Percentiles rank a stretch among this genome's conserved stretches.
Evolutionary conservation across 768 basidiomycete species (phyloP).

Genomic region (Hydnum rufescens): DNA sequence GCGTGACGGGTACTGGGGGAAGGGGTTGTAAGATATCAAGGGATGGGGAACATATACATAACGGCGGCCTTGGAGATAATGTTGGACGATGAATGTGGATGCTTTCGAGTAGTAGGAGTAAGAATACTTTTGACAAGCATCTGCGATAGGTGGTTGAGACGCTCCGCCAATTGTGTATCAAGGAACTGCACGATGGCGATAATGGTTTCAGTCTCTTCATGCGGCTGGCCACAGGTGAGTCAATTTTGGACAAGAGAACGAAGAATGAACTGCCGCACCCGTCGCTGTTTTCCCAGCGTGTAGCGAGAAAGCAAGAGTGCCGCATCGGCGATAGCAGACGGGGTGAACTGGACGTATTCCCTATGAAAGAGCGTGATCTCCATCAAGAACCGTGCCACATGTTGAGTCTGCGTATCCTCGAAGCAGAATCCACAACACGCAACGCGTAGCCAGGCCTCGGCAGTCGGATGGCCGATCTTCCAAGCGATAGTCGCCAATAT

Average conservation of each 20-base stretch:
- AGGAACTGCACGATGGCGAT: conserved; percentile 69
- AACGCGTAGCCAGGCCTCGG: conserved; percentile 86
- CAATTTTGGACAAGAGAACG: conserved; percentile 2
- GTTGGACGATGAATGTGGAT: conserved; percentile 81
- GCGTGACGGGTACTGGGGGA: neutral
- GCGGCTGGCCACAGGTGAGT: conserved; percentile 11
- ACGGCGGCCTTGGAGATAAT: conserved; percentile 72
- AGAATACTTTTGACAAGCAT: conserved; percentile 97
- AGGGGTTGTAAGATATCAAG: neutral
- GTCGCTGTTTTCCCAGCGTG: conserved; percentile 63
- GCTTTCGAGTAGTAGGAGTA: conserved; percentile 94
- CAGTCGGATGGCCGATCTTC: conserved; percentile 91
- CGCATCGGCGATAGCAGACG: conserved; percentile 79
- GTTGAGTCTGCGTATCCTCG: conserved; percentile 82
- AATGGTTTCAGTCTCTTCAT: conserved; percentile 71
- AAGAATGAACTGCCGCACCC: conserved; percentile 32
- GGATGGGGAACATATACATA: conserved; percentile 8
- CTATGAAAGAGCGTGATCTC: conserved; percentile 97
- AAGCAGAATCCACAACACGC: conserved; percentile 30
- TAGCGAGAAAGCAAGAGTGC: conserved; percentile 75
- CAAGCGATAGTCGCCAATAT: conserved; percentile 92
- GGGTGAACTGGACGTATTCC: conserved; percentile 72
- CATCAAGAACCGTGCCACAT: conserved; percentile 96
- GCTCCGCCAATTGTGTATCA: conserved; percentile 68
- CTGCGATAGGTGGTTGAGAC: conserved; percentile 84